Percentiles rank a stretch among this genome's conserved stretches.
These are phyloP conservation scores for Paratrypanosoma confusum DNA, from an alignment of 208 protist genomes.

Conservation along the genomic window DNA sequence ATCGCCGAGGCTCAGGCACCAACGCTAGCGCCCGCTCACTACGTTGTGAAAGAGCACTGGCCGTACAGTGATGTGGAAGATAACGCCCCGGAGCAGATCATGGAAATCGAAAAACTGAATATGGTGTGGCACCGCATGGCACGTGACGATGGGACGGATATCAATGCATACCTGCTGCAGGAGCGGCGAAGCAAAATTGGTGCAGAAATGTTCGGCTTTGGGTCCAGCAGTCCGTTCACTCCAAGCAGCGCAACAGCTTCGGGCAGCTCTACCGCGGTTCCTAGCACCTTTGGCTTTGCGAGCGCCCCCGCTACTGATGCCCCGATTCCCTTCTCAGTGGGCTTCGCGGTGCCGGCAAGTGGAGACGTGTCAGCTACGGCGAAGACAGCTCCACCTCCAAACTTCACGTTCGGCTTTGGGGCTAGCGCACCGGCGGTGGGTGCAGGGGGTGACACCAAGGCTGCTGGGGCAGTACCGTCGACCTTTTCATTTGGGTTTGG, in stretches of 20 bases:
- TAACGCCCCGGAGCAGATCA: slow-evolving; percentile 78
- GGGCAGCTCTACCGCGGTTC: slow-evolving; percentile 1
- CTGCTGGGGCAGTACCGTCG: background rate
- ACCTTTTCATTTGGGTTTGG: slow-evolving; percentile 7
- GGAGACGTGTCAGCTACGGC: too few species aligned
- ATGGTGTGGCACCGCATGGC: slow-evolving; percentile 74
- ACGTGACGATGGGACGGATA: slow-evolving; percentile 49
- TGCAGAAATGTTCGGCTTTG: too few species aligned
- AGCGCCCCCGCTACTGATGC: background rate
- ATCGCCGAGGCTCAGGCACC: slow-evolving; percentile 58
- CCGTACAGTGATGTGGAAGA: slow-evolving; percentile 80
- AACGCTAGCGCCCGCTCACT: slow-evolving; percentile 63
- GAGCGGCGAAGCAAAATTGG: slow-evolving; percentile 18
- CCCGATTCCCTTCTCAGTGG: background rate
- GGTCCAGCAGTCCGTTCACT: too few species aligned
- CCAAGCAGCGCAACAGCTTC: background rate
- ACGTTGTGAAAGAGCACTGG: slow-evolving; percentile 79
- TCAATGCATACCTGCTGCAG: slow-evolving; percentile 68
- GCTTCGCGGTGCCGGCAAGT: too few species aligned
- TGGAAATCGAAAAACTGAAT: slow-evolving; percentile 44
- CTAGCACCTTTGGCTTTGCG: slow-evolving; percentile 29
- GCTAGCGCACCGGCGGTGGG: background rate
- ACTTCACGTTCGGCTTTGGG: slow-evolving; percentile 21
- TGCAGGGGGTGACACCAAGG: background rate
- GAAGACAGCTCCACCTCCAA: slow-evolving; percentile 1